Evolutionary conservation across 2,329 filamentous ascomycete species (phyloP).

Genomic region (Rhexocercosporidium sp.): DNA sequence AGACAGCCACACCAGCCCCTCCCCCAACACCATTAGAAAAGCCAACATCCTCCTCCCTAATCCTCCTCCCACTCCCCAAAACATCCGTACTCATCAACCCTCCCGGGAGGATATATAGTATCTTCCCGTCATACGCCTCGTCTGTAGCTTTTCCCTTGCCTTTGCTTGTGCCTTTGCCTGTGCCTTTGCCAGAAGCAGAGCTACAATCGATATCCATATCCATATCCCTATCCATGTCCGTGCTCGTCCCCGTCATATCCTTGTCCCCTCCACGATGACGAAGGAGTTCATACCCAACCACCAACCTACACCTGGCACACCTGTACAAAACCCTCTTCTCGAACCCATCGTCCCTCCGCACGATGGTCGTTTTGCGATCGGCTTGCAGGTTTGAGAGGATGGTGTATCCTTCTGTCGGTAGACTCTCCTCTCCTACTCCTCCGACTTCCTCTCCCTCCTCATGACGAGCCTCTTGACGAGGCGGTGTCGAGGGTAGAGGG

Average conservation of each 20-base stretch:
- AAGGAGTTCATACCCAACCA: slow-evolving; percentile 65
- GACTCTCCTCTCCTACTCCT: slow-evolving; percentile 23
- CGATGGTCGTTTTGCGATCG: slow-evolving; percentile 55
- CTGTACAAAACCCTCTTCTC: slow-evolving; percentile 66
- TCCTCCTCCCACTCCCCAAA: slow-evolving; percentile 48
- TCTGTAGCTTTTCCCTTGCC: slow-evolving; percentile 43
- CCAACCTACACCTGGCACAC: slow-evolving; percentile 65
- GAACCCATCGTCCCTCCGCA: slow-evolving; percentile 66
- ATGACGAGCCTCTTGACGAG: neutral
- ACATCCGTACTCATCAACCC: slow-evolving; percentile 62
- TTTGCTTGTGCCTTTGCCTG: slow-evolving; percentile 41
- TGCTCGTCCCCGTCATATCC: slow-evolving; percentile 24
- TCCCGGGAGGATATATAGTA: slow-evolving; percentile 66
- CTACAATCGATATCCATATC: slow-evolving; percentile 23
- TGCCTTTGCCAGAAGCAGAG: slow-evolving; percentile 43
- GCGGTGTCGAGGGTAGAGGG: slow-evolving; percentile 47
- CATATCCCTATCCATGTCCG: slow-evolving; percentile 12
- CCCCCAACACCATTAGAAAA: slow-evolving; percentile 25
- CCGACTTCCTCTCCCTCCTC: neutral
- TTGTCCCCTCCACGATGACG: neutral
- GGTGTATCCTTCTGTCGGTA: slow-evolving; percentile 46
- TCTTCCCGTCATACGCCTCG: slow-evolving; percentile 44
- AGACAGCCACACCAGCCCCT: slow-evolving; percentile 33
- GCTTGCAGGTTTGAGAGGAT: slow-evolving; percentile 54
- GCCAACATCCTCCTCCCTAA: slow-evolving; percentile 42